phyloP scores from a whole-genome alignment of 78 protist genomes.

The Guillardia theta region DNA sequence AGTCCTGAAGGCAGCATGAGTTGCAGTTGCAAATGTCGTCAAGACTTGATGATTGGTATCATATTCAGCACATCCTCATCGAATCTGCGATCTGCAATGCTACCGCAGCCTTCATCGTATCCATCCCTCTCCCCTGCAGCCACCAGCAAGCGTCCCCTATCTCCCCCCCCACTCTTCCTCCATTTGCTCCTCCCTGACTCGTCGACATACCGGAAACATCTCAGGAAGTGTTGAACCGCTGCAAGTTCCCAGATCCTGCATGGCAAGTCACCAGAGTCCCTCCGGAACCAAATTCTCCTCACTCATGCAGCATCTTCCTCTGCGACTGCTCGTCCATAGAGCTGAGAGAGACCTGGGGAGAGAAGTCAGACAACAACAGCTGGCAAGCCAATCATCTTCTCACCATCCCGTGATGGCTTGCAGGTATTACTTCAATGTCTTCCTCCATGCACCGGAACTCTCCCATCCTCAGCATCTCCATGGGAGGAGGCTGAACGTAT shows the following conservation, averaged over 20 bases:
- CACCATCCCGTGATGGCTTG: not conserved
- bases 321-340: no score
- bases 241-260: slow-evolving; percentile 6
- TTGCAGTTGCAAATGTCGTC: no score
- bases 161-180: not conserved
- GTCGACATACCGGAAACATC: not conserved
- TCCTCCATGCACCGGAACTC: not conserved
- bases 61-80: not conserved
- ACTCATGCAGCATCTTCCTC: no score
- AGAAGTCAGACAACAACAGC: not conserved
- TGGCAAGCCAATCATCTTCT: not conserved
- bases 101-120: not conserved
- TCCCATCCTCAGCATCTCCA: not conserved
- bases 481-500: not conserved
- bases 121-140: not conserved
- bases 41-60: not conserved
- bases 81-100: not conserved
- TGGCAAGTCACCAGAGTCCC: not conserved
- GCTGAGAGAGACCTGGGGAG: not conserved
- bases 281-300: no score
- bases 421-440: not conserved
- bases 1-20: not conserved
- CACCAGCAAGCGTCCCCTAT: not conserved
- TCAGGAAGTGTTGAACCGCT: not conserved
- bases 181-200: not conserved